Evolutionary conservation across 441 rosid genomes (phyloP).

Genomic region (Metrosideros polymorpha): DNA sequence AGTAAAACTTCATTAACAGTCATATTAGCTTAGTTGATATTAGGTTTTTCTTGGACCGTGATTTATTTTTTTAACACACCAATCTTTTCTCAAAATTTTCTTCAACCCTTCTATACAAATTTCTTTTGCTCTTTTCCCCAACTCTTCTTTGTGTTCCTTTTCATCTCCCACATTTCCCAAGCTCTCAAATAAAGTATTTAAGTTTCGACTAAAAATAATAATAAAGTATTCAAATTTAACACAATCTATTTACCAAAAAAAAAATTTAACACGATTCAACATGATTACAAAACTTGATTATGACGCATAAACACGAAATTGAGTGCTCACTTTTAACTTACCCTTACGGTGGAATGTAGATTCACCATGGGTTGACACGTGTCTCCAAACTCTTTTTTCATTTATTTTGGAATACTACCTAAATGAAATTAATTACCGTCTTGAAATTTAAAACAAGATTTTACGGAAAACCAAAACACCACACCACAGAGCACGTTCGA

Average conservation of each 20-base stretch:
- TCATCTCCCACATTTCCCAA: background rate
- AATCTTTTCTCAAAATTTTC: background rate
- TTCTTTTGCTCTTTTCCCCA: background rate
- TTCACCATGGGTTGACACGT: background rate
- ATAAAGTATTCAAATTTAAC: background rate
- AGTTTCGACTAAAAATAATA: accelerated
- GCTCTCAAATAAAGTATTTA: background rate
- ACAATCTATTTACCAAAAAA: too few species aligned
- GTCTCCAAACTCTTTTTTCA: background rate
- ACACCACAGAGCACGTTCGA: background rate
- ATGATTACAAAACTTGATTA: background rate
- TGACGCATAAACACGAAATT: too few species aligned
- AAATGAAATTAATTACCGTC: background rate
- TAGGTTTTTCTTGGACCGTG: accelerated
- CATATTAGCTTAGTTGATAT: background rate
- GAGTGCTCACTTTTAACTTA: background rate
- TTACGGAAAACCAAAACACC: background rate
- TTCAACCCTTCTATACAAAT: accelerated
- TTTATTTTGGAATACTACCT: background rate
- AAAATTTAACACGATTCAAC: background rate
- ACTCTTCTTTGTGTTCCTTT: background rate
- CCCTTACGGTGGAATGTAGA: background rate
- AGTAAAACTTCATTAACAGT: background rate
- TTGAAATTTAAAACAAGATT: background rate
- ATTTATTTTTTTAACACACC: background rate